A percentile compares a stretch with the other conserved stretches of the same genome.
phyloP scores from a whole-genome alignment of 805 yeast genomes.

The Starmerella vaccinii region DNA sequence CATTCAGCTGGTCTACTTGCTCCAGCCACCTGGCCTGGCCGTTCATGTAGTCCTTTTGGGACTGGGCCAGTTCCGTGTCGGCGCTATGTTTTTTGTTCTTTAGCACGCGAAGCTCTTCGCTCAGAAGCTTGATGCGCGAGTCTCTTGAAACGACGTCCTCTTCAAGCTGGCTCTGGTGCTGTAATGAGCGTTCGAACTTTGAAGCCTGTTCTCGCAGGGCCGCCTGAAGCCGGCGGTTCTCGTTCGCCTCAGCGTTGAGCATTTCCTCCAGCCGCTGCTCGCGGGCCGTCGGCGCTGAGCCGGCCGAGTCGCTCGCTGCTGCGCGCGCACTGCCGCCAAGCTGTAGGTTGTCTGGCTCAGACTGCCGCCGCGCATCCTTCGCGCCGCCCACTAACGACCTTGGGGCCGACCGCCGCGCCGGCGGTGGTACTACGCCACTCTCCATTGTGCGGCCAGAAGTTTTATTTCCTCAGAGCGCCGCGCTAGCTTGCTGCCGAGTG shows the following conservation, averaged over 20 bases:
- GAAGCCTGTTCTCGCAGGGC: constrained; percentile 5
- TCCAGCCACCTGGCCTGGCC: constrained; percentile 26
- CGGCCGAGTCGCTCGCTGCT: neutral
- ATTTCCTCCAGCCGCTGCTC: neutral
- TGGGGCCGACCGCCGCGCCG: constrained; percentile 2
- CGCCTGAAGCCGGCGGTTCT: neutral
- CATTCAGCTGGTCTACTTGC: constrained; percentile 20
- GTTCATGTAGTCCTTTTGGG: constrained; percentile 26
- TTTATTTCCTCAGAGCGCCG: neutral
- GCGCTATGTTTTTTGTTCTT: constrained; percentile 21
- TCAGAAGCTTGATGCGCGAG: constrained; percentile 18
- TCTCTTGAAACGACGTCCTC: constrained; percentile 25
- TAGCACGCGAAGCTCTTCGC: constrained; percentile 20
- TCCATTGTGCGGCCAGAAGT: neutral
- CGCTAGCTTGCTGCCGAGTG: neutral
- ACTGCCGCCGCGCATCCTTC: neutral
- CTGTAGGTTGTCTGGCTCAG: neutral
- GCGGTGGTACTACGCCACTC: constrained; percentile 1
- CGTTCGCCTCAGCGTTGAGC: neutral
- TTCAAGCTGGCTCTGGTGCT: constrained; percentile 23
- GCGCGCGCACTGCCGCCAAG: neutral
- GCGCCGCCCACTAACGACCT: neutral
- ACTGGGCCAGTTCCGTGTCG: constrained; percentile 27
- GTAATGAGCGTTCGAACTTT: constrained; percentile 2
- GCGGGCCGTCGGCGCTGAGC: neutral